Evolutionary conservation across 176 grass and related monocot species (phyloP).

Genomic region (Avena insularis): DNA sequence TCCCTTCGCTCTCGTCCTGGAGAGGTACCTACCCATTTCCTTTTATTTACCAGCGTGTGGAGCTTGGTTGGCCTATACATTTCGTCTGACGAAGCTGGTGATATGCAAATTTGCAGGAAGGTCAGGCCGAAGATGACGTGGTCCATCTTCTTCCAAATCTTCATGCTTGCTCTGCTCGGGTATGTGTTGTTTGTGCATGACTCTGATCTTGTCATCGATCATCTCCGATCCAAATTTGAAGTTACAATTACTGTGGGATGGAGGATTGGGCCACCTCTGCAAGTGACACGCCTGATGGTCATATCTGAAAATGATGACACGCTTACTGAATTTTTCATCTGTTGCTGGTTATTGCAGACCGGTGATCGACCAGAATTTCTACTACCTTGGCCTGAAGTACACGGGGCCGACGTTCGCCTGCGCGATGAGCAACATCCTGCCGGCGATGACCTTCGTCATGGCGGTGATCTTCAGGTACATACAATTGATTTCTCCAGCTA

Average conservation of each 20-base stretch:
- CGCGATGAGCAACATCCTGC: conserved; percentile 97
- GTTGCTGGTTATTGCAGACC: conserved; percentile 50
- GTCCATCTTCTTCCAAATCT: conserved; percentile 80
- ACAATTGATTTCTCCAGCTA: background rate
- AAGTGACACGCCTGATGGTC: background rate
- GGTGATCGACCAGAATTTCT: conserved; percentile 96
- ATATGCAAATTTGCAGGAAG: conserved; percentile 52
- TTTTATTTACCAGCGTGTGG: background rate
- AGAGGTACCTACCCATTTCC: conserved; percentile 51
- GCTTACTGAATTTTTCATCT: background rate
- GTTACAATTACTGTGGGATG: background rate
- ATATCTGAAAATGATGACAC: conserved; percentile 16
- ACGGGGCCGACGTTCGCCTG: conserved; percentile 91
- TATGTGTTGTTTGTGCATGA: conserved; percentile 36
- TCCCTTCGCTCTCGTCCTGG: conserved; percentile 78
- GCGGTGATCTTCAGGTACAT: conserved; percentile 80
- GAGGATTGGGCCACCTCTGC: background rate
- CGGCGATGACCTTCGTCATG: conserved; percentile 93
- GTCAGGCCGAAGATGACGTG: conserved; percentile 86
- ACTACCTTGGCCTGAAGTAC: conserved; percentile 77
- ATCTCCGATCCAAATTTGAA: background rate
- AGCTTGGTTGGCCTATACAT: background rate
- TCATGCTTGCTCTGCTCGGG: conserved; percentile 83
- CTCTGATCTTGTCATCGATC: background rate
- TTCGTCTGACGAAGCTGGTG: background rate